phyloP scores from a whole-genome alignment of 495 filamentous ascomycete species.

The Penicillium coprophilum region DNA sequence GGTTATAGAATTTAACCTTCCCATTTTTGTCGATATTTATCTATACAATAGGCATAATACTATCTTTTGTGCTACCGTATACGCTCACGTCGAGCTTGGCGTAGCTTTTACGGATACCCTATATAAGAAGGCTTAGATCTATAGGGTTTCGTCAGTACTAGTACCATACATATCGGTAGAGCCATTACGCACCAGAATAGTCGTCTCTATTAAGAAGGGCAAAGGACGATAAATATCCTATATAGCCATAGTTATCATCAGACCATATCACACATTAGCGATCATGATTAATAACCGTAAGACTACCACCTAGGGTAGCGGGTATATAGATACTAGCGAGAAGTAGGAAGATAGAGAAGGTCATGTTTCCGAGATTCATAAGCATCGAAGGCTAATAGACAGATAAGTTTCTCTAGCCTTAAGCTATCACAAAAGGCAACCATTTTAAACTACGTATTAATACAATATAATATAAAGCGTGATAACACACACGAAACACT shows the following conservation, averaged over 20 bases:
- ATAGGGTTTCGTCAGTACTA: conserved; percentile 1
- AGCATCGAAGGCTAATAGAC: background rate
- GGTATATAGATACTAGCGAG: background rate
- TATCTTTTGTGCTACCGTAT: background rate
- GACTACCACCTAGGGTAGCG: background rate
- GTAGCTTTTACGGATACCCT: background rate
- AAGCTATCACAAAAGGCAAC: background rate
- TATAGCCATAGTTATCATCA: conserved; percentile 4
- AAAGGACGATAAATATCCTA: too few relatives aligned
- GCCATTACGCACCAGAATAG: background rate
- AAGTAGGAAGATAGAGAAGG: conserved; percentile 1
- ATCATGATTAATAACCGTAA: background rate
- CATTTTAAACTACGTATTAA: background rate
- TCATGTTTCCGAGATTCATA: background rate
- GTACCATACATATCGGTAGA: background rate
- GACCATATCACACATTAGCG: conserved; percentile 2
- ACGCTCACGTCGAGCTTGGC: background rate
- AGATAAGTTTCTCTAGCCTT: too few relatives aligned
- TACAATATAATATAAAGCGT: background rate
- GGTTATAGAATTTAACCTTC: conserved; percentile 11
- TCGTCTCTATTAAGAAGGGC: background rate
- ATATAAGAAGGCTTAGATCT: background rate
- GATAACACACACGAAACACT: background rate
- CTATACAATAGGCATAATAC: background rate
- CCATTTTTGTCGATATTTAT: conserved; percentile 8